Percentiles rank a stretch among this genome's conserved stretches.
phyloP scores from a whole-genome alignment of 176 grass and related monocot species.

The Oropetium thomaeum region DNA sequence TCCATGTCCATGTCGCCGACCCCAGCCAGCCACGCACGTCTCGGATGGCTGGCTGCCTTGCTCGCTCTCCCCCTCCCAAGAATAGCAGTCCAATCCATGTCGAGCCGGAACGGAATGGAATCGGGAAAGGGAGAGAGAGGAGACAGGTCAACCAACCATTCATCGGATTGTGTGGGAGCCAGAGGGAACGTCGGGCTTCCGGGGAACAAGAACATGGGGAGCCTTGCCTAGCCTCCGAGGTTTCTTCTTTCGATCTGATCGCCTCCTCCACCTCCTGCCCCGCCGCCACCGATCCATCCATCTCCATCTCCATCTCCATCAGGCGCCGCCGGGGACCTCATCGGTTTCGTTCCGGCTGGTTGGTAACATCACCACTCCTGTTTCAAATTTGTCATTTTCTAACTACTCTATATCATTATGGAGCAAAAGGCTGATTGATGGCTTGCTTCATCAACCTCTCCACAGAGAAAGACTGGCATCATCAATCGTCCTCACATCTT shows the following conservation, averaged over 20 bases:
- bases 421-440: too few species aligned
- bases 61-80: neutral
- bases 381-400: neutral
- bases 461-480: neutral
- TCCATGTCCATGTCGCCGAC: neutral
- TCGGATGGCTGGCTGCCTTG: neutral
- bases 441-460: too few species aligned
- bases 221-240: neutral
- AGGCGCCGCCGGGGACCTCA: neutral
- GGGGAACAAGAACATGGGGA: neutral
- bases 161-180: neutral
- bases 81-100: constrained; percentile 3
- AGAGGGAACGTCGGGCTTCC: neutral
- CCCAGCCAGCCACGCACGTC: neutral
- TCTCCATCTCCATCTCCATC: too few species aligned
- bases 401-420: neutral
- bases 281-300: neutral
- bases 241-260: neutral
- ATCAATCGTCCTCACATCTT: constrained; percentile 24
- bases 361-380: neutral
- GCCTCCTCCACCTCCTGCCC: neutral
- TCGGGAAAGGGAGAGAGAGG: neutral
- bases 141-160: neutral
- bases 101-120: neutral
- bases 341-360: neutral